Evolutionary conservation across 2,329 filamentous ascomycete species (phyloP).

Genomic region (Remersonia thermophila): DNA sequence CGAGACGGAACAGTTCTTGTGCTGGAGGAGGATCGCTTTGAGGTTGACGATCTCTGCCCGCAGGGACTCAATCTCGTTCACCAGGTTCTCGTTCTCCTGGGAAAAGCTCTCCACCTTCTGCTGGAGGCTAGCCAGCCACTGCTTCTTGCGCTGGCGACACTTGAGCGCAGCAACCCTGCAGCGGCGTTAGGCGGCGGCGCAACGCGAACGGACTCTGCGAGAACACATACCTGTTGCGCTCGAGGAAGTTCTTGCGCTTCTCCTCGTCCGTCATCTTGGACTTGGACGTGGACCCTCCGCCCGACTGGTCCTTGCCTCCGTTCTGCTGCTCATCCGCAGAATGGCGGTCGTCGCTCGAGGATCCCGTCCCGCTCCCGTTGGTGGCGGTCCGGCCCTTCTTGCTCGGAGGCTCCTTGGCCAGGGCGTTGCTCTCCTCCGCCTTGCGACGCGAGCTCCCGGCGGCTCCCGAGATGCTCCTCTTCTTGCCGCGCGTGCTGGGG

Average conservation of each 20-base stretch:
- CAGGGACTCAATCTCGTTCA: slow-evolving; percentile 68
- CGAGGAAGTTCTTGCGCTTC: slow-evolving; percentile 95
- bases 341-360: slow-evolving; percentile 27
- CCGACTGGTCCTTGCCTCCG: slow-evolving; percentile 42
- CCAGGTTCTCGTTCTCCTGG: slow-evolving; percentile 79
- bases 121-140: slow-evolving; percentile 93
- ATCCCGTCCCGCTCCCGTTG: slow-evolving; percentile 16
- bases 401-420: slow-evolving; percentile 17
- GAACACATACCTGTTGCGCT: slow-evolving; percentile 71
- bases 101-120: slow-evolving; percentile 89
- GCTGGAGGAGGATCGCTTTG: slow-evolving; percentile 81
- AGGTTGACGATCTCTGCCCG: slow-evolving; percentile 90
- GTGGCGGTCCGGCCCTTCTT: slow-evolving; percentile 21
- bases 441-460: slow-evolving; percentile 61
- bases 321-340: slow-evolving; percentile 38
- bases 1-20: slow-evolving; percentile 92
- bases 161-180: slow-evolving; percentile 85
- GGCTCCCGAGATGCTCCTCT: slow-evolving; percentile 41
- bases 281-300: slow-evolving; percentile 26
- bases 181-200: too few species aligned
- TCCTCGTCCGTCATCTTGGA: slow-evolving; percentile 95
- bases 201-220: background rate
- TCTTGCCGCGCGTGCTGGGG: slow-evolving; percentile 53
- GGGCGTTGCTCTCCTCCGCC: slow-evolving; percentile 55
- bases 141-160: slow-evolving; percentile 95